These are phyloP conservation scores for Calonectria naviculata DNA, from an alignment of 2,329 filamentous ascomycete species.

Conservation along the genomic window DNA sequence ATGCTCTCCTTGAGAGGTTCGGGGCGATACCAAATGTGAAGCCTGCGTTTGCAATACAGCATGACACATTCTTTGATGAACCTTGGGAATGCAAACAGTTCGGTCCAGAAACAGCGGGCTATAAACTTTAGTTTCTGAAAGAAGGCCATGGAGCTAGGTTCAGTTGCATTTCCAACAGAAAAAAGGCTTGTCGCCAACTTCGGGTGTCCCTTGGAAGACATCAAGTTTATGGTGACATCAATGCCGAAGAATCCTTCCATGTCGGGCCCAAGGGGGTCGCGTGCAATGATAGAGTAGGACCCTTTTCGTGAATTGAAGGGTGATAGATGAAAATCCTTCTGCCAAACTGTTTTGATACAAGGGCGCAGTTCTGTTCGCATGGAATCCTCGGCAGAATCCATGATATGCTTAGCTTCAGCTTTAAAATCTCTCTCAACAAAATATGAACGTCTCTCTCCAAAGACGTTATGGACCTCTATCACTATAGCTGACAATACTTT, in stretches of 20 bases:
- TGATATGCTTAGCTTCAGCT: conserved; percentile 29
- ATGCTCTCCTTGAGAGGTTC: conserved; percentile 70
- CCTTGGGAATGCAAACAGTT: conserved; percentile 72
- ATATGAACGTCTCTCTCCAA: conserved; percentile 71
- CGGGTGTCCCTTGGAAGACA: conserved; percentile 67
- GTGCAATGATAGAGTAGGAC: conserved; percentile 61
- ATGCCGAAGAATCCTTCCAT: conserved; percentile 56
- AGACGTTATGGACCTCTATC: conserved; percentile 82
- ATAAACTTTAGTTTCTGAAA: conserved; percentile 60
- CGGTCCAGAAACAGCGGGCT: conserved; percentile 73
- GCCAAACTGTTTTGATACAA: conserved; percentile 64
- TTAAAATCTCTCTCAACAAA: conserved; percentile 42
- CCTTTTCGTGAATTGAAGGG: conserved; percentile 76
- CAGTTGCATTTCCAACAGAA: conserved; percentile 61
- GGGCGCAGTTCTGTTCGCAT: neutral
- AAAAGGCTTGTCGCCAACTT: conserved; percentile 72
- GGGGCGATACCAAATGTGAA: conserved; percentile 74
- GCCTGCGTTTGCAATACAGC: conserved; percentile 65
- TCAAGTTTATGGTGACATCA: conserved; percentile 70
- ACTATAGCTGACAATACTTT: conserved; percentile 72
- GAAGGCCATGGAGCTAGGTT: conserved; percentile 59
- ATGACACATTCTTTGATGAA: conserved; percentile 70
- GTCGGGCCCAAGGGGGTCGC: conserved; percentile 55
- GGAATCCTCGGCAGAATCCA: neutral
- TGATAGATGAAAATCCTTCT: conserved; percentile 82